These are phyloP conservation scores for Clarkia xantiana DNA, from an alignment of 345 rosid species.

Conservation along the genomic window DNA sequence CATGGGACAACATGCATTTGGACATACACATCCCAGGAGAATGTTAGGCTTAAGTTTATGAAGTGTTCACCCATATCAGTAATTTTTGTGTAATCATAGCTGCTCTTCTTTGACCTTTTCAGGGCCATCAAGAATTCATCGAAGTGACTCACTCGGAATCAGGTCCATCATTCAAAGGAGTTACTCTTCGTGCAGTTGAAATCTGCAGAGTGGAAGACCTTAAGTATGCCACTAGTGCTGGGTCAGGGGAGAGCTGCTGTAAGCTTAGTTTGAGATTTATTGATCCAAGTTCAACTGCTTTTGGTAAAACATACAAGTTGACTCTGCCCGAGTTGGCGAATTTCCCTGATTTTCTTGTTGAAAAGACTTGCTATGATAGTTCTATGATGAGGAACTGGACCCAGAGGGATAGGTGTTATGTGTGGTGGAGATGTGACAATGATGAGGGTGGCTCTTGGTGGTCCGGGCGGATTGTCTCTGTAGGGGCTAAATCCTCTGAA, in stretches of 20 bases:
- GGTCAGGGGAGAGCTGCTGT: conserved; percentile 96
- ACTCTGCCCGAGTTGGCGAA: conserved; percentile 66
- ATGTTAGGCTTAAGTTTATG: no score
- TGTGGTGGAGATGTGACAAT: conserved; percentile 76
- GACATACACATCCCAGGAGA: no score
- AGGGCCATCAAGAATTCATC: conserved; percentile 84
- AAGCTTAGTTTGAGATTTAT: conserved; percentile 70
- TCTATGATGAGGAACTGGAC: conserved; percentile 58
- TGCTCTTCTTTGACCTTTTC: conserved; percentile 19
- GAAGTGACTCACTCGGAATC: conserved; percentile 20
- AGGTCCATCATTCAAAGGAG: conserved; percentile 39
- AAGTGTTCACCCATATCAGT: no score
- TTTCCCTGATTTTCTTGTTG: conserved; percentile 84
- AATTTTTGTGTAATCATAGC: neutral
- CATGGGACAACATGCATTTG: no score
- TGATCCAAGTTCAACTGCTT: conserved; percentile 44
- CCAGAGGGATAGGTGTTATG: conserved; percentile 52
- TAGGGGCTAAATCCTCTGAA: conserved; percentile 44
- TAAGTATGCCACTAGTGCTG: conserved; percentile 57
- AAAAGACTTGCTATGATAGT: conserved; percentile 71
- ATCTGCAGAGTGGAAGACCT: conserved; percentile 64
- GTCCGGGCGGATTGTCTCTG: conserved; percentile 53
- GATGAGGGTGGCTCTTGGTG: conserved; percentile 86
- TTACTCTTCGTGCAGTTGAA: conserved; percentile 51
- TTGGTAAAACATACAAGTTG: conserved; percentile 42